Evolutionary conservation across 179 eudicot genomes (phyloP).

Genomic region (Patellifolia procumbens): DNA sequence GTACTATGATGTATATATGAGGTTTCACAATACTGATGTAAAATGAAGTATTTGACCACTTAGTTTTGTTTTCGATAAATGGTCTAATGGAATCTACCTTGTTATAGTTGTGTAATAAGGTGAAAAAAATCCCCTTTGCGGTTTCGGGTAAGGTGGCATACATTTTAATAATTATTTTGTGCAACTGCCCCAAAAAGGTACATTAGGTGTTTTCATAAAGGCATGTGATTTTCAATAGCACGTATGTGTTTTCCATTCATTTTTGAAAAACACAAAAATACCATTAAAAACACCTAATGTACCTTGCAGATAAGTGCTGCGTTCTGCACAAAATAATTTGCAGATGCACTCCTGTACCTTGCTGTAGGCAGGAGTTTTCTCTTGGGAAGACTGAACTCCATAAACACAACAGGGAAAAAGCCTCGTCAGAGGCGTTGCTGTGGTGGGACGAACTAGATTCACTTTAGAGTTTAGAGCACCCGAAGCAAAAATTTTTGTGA

Average conservation of each 20-base stretch:
- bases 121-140: background rate
- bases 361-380: background rate
- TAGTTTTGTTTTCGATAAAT: background rate
- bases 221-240: no score
- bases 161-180: no score
- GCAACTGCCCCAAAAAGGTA: no score
- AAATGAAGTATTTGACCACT: no score
- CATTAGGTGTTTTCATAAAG: no score
- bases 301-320: no score
- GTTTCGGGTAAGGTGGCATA: background rate
- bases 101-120: background rate
- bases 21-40: no score
- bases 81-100: background rate
- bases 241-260: no score
- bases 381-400: background rate
- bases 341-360: background rate
- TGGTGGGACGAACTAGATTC: background rate
- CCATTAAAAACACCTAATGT: no score
- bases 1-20: background rate
- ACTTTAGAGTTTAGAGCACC: background rate
- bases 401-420: background rate
- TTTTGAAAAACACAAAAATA: no score
- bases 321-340: no score
- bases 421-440: background rate
- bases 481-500: background rate